Base-by-base conservation (phyloP, 345 rosid genomes). In the Theobroma cacao region DNA sequence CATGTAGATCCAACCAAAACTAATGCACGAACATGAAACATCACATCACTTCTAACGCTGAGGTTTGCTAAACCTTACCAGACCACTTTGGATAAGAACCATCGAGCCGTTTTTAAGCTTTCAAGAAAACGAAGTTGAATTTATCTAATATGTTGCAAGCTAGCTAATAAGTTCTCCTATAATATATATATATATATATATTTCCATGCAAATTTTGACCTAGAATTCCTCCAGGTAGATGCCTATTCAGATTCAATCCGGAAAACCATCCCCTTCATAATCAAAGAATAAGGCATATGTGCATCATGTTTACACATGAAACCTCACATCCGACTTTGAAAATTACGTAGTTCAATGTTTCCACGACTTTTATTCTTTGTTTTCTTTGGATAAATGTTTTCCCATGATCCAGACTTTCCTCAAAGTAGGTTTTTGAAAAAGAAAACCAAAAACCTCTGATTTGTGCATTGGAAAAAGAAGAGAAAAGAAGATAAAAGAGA, bases 321-420 rank as follows among this genome's bases (percentile, higher is more conserved):
- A 11, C 30, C 75, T 22, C 3, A 50, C 75, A 18, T 33, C 61
- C 28, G 18, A 2, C 61, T 50, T 71, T 18, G 61, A 50, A 70
- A 28, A 31, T 33, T 50, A n/a, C 20, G 11, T 20, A 60, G 58
- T 69, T 69, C 56, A 69, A 28, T 69, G 74, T 69, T 69, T 69
- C 38, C 56, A 69, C 74, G 74, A 47, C 36, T 7, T 28, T 3
- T 15, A 17, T 28, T 48, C 59, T 38, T 70, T 12, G 41, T 48
- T 48, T 50, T 70, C 40, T 30, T 70, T 48, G 48, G 58, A 68
- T 45, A 45, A 28, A 7, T 17, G 56, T 26, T 69, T 47, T 69
- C 9, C 45, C 61, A 52, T 71, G 28, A n/a, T n/a, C 24, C 60
- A 50, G 9, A 31, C 45, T 71, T 50, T 11, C 15, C 58, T 50